These are phyloP conservation scores for Pythium rhizo-oryzae DNA, from an alignment of 352 stramenopile species.

Conservation along the genomic window DNA sequence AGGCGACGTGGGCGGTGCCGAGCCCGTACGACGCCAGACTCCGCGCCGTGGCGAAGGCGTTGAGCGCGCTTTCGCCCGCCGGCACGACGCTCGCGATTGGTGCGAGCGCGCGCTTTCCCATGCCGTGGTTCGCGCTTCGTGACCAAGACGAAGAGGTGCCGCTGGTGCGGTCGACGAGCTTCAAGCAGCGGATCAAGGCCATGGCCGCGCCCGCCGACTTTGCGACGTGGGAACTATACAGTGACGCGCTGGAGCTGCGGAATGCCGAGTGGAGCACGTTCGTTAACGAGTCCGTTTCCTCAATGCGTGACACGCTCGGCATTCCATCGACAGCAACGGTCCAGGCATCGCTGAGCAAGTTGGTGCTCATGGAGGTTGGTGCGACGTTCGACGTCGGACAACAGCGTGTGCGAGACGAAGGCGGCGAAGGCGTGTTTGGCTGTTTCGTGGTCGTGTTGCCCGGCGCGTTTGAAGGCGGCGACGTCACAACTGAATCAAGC, in stretches of 20 bases:
- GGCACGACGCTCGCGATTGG: not conserved
- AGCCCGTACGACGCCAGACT: not conserved
- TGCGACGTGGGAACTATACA: not conserved
- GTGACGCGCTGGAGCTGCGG: not conserved
- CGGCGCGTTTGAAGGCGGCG: not conserved
- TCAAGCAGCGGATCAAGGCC: not conserved
- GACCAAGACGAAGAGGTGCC: not conserved
- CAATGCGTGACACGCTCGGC: no score
- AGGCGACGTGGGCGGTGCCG: not conserved
- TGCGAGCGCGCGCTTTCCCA: not conserved
- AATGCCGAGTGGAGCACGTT: not conserved
- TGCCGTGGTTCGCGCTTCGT: not conserved
- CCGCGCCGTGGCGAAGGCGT: not conserved
- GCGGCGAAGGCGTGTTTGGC: constrained; percentile 1
- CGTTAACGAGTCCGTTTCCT: no score
- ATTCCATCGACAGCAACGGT: no score
- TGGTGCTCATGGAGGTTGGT: no score
- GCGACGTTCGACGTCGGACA: no score
- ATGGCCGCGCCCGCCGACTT: not conserved
- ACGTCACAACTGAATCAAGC: not conserved
- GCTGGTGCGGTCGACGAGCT: not conserved
- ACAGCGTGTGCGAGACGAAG: no score
- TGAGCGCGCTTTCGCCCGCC: not conserved
- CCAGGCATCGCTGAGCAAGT: no score
- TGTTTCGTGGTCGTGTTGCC: constrained; percentile 1